Percentiles rank a stretch among this genome's conserved stretches.
phyloP scores from a whole-genome alignment of 176 grass and related monocot genomes.

The Hordeum vulgare region DNA sequence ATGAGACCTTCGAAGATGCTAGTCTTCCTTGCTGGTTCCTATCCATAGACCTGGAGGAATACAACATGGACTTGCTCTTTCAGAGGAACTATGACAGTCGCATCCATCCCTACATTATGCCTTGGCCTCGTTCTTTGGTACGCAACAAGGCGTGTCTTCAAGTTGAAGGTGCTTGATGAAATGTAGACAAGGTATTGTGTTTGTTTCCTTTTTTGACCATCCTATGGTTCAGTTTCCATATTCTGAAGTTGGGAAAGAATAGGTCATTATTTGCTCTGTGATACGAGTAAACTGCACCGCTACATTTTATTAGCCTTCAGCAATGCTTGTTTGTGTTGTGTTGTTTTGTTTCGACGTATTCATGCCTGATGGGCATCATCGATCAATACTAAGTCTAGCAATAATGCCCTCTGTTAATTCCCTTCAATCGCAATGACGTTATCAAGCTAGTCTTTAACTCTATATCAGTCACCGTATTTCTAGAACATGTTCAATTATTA shows the following conservation, averaged over 20 bases:
- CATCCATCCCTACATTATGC: not conserved
- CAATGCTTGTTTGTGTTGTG: not conserved
- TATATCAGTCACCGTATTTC: not conserved
- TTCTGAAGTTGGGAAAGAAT: not conserved
- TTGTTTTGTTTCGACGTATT: not conserved
- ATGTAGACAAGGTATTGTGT: not conserved
- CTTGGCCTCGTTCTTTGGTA: not conserved
- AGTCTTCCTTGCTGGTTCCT: not conserved
- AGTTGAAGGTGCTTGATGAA: not conserved
- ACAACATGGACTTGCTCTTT: not conserved
- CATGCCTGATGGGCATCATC: not conserved
- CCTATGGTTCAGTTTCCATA: not conserved
- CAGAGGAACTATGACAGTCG: not conserved
- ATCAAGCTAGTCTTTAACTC: not conserved
- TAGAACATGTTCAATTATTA: not conserved
- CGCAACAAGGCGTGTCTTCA: not conserved
- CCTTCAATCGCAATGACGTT: not conserved
- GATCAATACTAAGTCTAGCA: not conserved
- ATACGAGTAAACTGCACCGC: not conserved
- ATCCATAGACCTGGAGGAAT: not conserved
- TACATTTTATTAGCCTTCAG: not conserved
- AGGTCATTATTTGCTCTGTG: not conserved
- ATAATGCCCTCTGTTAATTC: not conserved
- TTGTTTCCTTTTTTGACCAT: not conserved
- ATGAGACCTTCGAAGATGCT: not conserved